Conservation (phyloP, 2,329 filamentous ascomycete species). For the Trichoderma sp. region DNA sequence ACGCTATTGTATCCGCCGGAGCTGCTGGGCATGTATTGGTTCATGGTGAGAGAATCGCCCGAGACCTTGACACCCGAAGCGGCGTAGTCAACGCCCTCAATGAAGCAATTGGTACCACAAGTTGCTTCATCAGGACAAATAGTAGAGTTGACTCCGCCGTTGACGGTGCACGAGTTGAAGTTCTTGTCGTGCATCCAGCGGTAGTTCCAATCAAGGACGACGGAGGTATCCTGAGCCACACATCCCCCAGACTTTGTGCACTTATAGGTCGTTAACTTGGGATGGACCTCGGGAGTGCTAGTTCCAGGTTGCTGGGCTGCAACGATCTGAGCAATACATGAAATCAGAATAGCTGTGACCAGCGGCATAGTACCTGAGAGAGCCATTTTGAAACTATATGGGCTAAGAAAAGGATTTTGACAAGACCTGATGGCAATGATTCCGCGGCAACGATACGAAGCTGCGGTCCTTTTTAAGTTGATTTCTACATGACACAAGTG, state of each 20-base stretch:
- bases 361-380: not conserved
- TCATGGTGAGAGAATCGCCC: constrained; percentile 31
- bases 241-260: constrained; percentile 51
- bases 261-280: constrained; percentile 48
- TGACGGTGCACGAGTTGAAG: constrained; percentile 35
- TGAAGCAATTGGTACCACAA: constrained; percentile 53
- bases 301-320: constrained; percentile 39
- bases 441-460: not conserved
- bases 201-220: constrained; percentile 48
- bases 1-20: constrained; percentile 24
- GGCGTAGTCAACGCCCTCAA: constrained; percentile 48
- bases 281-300: constrained; percentile 45
- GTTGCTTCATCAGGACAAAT: constrained; percentile 48
- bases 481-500: not conserved
- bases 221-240: constrained; percentile 42
- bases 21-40: constrained; percentile 28
- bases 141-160: constrained; percentile 37
- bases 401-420: not conserved
- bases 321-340: not conserved
- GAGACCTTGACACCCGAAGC: constrained; percentile 33
- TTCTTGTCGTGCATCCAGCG: constrained; percentile 45
- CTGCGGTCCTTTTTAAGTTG: not conserved
- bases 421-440: not conserved
- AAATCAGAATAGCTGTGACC: not conserved
- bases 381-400: not conserved